A percentile compares a stretch with the other conserved stretches of the same genome.
phyloP scores from a whole-genome alignment of 2,329 filamentous ascomycete genomes.

The Aspergillus amoenus region DNA sequence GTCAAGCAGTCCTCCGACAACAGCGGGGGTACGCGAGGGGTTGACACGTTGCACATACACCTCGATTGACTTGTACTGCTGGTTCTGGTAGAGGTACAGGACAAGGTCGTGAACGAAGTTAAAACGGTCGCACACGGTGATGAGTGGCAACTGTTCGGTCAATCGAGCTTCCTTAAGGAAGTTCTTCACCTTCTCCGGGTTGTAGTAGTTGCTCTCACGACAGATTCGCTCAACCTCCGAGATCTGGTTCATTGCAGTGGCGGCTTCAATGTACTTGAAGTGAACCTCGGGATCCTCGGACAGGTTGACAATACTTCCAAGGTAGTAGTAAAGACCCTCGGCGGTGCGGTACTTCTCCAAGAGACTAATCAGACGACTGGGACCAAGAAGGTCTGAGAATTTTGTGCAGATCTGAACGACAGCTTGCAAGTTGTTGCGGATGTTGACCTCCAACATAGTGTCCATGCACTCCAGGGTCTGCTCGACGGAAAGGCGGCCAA shows the following conservation, averaged over 20 bases:
- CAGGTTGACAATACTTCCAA: conserved; percentile 95
- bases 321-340: conserved; percentile 96
- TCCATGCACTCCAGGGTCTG: conserved; percentile 92
- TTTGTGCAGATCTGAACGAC: conserved; percentile 97
- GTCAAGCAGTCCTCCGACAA: conserved; percentile 89
- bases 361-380: conserved; percentile 84
- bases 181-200: conserved; percentile 96
- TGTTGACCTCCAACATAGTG: conserved; percentile 94
- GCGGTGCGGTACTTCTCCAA: conserved; percentile 97
- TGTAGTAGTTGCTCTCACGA: conserved; percentile 85
- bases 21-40: conserved; percentile 82
- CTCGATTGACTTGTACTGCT: conserved; percentile 98
- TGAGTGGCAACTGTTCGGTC: conserved; percentile 88
- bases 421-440: conserved; percentile 91
- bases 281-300: conserved; percentile 93
- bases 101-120: conserved; percentile 98
- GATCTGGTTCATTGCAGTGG: conserved; percentile 88
- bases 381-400: conserved; percentile 90
- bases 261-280: conserved; percentile 99
- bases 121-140: conserved; percentile 99
- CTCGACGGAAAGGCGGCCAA: conserved; percentile 91
- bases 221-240: conserved; percentile 97
- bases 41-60: conserved; percentile 98
- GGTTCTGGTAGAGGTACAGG: conserved; percentile 96
- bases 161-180: conserved; percentile 96